Base-by-base conservation (phyloP, 768 basidiomycete species). In the Boletus eberwhitei region DNA sequence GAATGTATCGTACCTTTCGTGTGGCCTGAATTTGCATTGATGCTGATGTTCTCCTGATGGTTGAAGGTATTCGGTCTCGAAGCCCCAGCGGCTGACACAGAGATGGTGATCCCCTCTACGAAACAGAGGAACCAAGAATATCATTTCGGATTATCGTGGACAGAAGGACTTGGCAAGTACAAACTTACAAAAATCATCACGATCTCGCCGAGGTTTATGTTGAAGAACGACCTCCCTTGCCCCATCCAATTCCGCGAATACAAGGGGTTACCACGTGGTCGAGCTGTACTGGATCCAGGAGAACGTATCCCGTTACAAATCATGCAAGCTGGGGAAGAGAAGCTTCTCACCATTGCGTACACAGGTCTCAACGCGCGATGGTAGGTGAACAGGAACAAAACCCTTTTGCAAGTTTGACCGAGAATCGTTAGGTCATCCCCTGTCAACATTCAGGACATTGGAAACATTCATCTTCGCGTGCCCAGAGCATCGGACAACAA, bases 131-230 rank as follows among this genome's bases (percentile, higher is more conserved):
- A 79, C 3, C 84, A 89, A 44, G 84, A 87, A 66, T 79, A 86
- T 49, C 90, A 94, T 66, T 71, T 91, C 43, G 97, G 96, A 2
- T 63, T 99, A 37, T 95, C 93, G 5, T 98, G 95, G 84, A 79
- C 82, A 17, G 94, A 96, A 71, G 97, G 95, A 2, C 75, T 87
- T n/a, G 97, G 97, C 35, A 98, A 97, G 77, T 98, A 98, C 71
- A 98, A 98, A 67, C 75, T 98, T 34, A 88, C 88, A 26, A 98
- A 98, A 74, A 87, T 98, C 60, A 86, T 99, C 59, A 95, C 90
- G 0, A 74, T 98, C 36, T 79, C 90, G 8, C 97, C 97, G 26
- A 84, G 97, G 43, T 98, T 94, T 75, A 74, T 98, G 58, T 71
- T 98, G 61, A 90, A 86, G 71, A 99, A 98, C 72, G 79, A 84